Conservation (phyloP, 352 stramenopile species). For the Phytophthora pini region DNA sequence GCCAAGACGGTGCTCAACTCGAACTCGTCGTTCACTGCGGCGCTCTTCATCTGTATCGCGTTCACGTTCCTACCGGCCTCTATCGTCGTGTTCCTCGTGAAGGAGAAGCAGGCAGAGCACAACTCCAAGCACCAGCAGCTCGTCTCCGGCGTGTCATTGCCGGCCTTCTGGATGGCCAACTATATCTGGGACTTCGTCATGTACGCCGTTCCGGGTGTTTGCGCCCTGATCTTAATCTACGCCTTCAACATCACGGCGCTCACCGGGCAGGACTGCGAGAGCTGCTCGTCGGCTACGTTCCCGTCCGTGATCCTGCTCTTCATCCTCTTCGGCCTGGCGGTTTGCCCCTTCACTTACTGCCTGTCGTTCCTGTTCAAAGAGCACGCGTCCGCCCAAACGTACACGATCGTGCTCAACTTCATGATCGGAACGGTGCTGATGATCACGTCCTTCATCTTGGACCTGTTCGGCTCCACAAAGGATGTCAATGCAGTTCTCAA, state of each 20-base stretch:
- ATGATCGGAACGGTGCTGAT: constrained; percentile 61
- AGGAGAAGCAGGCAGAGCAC: constrained; percentile 85
- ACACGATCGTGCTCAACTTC: constrained; percentile 71
- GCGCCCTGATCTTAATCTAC: constrained; percentile 48
- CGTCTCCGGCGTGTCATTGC: constrained; percentile 92
- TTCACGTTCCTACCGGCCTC: constrained; percentile 90
- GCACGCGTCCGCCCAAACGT: constrained; percentile 57
- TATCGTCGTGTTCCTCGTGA: constrained; percentile 95
- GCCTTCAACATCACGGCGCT: constrained; percentile 43
- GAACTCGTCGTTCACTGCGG: constrained; percentile 62
- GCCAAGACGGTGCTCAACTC: constrained; percentile 41
- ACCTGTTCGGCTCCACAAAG: constrained; percentile 44
- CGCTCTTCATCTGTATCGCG: constrained; percentile 85
- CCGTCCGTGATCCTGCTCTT: constrained; percentile 60
- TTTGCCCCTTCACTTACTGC: constrained; percentile 54
- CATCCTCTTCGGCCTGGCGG: constrained; percentile 53
- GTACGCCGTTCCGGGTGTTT: constrained; percentile 78
- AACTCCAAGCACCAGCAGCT: constrained; percentile 97
- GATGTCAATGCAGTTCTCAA: constrained; percentile 54
- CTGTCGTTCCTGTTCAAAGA: constrained; percentile 68
- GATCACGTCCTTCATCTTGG: constrained; percentile 57
- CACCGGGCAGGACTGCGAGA: constrained; percentile 50
- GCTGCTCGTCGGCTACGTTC: constrained; percentile 48
- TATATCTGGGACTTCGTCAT: constrained; percentile 94
- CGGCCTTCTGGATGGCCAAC: constrained; percentile 96